Percentiles rank a stretch among this genome's conserved stretches.
Evolutionary conservation across 1,284 basidiomycete genomes (phyloP).

Genomic region (Leccinum pseudoinsigne): DNA sequence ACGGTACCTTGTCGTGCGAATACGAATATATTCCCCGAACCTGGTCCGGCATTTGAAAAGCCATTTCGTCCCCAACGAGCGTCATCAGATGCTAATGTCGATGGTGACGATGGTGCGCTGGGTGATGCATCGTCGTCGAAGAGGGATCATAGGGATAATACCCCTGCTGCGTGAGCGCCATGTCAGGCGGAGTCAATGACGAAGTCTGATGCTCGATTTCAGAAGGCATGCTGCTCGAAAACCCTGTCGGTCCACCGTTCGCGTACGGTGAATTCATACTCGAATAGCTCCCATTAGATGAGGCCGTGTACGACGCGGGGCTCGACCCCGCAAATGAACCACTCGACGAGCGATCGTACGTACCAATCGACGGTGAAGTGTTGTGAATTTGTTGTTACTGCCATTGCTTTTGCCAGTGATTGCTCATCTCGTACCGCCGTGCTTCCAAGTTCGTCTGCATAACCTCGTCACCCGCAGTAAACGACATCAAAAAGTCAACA

Average conservation of each 20-base stretch:
- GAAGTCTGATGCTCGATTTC: too few relatives aligned
- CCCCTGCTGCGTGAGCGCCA: too few relatives aligned
- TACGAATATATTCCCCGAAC: background rate
- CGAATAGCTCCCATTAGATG: constrained; percentile 30
- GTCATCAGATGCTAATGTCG: background rate
- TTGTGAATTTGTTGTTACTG: constrained; percentile 16
- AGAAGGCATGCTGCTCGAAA: background rate
- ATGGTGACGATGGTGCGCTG: background rate
- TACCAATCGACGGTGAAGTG: constrained; percentile 2
- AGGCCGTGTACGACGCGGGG: constrained; percentile 25
- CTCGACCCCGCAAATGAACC: constrained; percentile 23
- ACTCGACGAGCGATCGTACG: constrained; percentile 28
- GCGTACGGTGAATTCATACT: constrained; percentile 28
- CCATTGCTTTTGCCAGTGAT: constrained; percentile 10
- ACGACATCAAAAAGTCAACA: constrained; percentile 29
- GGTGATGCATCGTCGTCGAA: background rate
- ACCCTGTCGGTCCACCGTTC: constrained; percentile 15
- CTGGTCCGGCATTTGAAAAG: background rate
- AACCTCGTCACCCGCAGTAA: constrained; percentile 22
- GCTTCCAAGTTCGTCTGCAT: constrained; percentile 22
- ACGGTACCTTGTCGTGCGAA: background rate
- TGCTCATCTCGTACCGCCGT: constrained; percentile 23
- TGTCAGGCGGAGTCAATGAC: too few relatives aligned
- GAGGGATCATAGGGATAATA: background rate
- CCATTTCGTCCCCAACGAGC: background rate